These are phyloP conservation scores for Ogataea ramenticola DNA, from an alignment of 805 yeast genomes.

Conservation along the genomic window DNA sequence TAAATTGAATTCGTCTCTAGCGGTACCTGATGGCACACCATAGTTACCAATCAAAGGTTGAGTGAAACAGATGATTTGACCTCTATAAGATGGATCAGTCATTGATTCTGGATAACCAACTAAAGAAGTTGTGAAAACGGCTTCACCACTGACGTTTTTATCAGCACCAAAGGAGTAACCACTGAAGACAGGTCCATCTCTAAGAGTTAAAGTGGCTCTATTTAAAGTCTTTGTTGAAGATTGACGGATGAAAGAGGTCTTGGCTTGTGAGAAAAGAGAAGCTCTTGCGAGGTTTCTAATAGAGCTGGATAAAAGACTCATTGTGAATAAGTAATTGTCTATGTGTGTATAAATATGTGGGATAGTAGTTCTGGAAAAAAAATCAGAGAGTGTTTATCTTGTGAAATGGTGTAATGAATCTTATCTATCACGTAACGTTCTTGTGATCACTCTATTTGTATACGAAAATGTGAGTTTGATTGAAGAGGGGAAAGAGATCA, in stretches of 20 bases:
- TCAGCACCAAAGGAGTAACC: conserved; percentile 97
- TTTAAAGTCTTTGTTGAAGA: conserved; percentile 36
- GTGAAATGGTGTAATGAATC: too few relatives aligned
- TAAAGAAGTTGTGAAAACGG: conserved; percentile 94
- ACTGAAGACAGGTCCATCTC: conserved; percentile 87
- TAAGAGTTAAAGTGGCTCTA: conserved; percentile 84
- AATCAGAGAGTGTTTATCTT: neutral
- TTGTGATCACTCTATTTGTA: too few relatives aligned
- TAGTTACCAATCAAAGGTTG: conserved; percentile 97
- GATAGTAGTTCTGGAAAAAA: neutral
- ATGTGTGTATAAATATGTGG: neutral
- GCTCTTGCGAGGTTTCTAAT: neutral
- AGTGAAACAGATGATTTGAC: conserved; percentile 94
- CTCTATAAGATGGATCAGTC: conserved; percentile 97
- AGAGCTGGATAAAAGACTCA: neutral
- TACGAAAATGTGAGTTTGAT: too few relatives aligned
- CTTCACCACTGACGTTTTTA: conserved; percentile 90
- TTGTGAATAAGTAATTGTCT: neutral
- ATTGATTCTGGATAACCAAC: conserved; percentile 98
- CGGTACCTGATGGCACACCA: conserved; percentile 88
- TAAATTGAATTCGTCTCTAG: conserved; percentile 76
- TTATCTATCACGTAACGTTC: too few relatives aligned
- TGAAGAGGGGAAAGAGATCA: too few relatives aligned
- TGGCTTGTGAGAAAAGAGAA: neutral
- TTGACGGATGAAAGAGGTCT: conserved; percentile 8